phyloP scores from a whole-genome alignment of 2,329 filamentous ascomycete species.

The Fusarium sterilihyphosum region DNA sequence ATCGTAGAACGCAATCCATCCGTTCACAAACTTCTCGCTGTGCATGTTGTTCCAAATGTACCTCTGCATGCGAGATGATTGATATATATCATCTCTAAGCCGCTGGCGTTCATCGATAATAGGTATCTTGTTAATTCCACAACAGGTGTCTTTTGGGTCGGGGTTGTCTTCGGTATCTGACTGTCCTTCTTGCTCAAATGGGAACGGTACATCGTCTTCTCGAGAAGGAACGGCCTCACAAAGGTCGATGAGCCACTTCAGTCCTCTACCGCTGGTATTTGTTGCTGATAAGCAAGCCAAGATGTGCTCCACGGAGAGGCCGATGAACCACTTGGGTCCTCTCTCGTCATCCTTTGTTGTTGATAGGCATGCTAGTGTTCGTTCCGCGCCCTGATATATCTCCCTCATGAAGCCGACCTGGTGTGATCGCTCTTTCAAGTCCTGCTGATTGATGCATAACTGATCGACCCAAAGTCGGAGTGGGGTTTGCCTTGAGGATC shows the following conservation, averaged over 20 bases:
- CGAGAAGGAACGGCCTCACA: fast-evolving
- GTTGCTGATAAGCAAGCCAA: background rate
- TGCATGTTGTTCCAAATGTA: too few species aligned
- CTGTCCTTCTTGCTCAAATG: too few species aligned
- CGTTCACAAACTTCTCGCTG: too few species aligned
- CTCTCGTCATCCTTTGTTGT: too few species aligned
- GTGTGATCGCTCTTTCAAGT: fast-evolving
- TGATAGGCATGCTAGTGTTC: fast-evolving
- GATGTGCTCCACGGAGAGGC: too few species aligned
- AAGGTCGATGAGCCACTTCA: background rate
- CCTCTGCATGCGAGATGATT: too few species aligned
- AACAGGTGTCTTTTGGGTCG: too few species aligned
- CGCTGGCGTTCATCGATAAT: too few species aligned
- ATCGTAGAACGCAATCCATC: background rate
- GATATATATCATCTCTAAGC: too few species aligned
- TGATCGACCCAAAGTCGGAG: background rate
- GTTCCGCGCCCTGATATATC: fast-evolving
- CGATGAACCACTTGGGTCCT: too few species aligned
- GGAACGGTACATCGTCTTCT: background rate
- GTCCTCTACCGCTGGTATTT: background rate
- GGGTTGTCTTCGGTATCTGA: too few species aligned
- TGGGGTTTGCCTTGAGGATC: fast-evolving
- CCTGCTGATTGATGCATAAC: fast-evolving
- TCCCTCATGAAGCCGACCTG: background rate
- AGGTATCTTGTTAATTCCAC: too few species aligned